Base-by-base conservation (phyloP, 2,329 filamentous ascomycete species). In the Aspergillus unguis region DNA sequence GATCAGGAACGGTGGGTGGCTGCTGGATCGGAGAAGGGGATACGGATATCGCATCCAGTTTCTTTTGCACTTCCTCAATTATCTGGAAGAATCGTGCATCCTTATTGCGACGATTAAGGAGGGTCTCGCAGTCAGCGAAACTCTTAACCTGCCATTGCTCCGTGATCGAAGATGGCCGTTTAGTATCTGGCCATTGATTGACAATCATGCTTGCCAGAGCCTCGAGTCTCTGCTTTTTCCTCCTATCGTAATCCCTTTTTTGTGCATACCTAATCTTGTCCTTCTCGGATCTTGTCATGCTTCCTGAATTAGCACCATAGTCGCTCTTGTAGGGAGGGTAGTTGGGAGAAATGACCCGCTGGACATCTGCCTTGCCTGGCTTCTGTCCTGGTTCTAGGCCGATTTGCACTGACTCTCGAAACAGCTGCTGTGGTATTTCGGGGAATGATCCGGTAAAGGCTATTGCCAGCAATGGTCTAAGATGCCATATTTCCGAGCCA, bases 301-400 rank as follows among this genome's bases (percentile, higher is more conserved):
- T 4, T 29, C 32, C 31, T 35, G 23, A 6, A 32, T n/a, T 29
- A 25, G 17, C 6, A 26, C 28, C 36, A 25, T 5, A 29, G 9
- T 31, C 26, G 26, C 23, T 17, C 3, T 36, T 36, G 17, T 46
- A 46, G 8, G 44, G 31, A 33, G 44, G 33, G 38, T 55, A 58
- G 41, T 58, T 8, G 10, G 42, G 36, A 11, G 44, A 31, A 33
- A 55, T 53, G 9, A 26, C 35, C 6, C 11, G 10, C 7, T 31
- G 3, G 35, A 40, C 26, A 8, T 38, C 27, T 31, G 11, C 7
- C 26, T 31, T 40, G 33, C 32, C 26, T 6, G 40, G 11, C 17
- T 17, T 25, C 9, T 38, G 5, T 11, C 44, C 44, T 9, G 44
- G 26, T 31, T 11, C 27, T 8, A 47, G 28, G 3, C 38, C 38